Evolutionary conservation across 768 basidiomycete species (phyloP).

Genomic region (Sistotremastrum suecicum): DNA sequence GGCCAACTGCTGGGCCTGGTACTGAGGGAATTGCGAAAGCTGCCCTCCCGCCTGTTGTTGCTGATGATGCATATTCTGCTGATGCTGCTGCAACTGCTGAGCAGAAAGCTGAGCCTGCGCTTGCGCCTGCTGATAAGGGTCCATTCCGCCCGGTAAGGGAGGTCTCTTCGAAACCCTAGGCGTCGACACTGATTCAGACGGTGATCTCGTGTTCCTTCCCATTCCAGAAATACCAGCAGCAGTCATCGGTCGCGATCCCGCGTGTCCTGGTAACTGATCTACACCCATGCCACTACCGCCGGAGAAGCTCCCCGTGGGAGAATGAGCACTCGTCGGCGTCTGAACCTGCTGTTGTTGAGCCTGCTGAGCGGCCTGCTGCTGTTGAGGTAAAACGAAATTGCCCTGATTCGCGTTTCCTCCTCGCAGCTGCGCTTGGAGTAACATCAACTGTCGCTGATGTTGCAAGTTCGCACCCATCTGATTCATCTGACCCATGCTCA

Average conservation of each 20-base stretch:
- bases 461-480: neutral
- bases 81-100: conserved; percentile 24
- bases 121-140: conserved; percentile 21
- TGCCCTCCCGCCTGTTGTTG: conserved; percentile 10
- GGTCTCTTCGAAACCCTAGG: conserved; percentile 25
- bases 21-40: conserved; percentile 27
- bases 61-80: conserved; percentile 16
- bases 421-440: no score
- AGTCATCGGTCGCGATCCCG: conserved; percentile 36
- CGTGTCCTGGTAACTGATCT: conserved; percentile 51
- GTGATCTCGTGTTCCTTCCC: conserved; percentile 50
- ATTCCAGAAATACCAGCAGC: conserved; percentile 1
- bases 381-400: conserved; percentile 11
- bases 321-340: conserved; percentile 26
- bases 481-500: neutral
- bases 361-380: conserved; percentile 15
- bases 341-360: conserved; percentile 31
- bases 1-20: conserved; percentile 43
- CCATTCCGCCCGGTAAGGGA: no score
- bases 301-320: conserved; percentile 25
- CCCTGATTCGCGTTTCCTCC: no score
- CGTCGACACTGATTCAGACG: conserved; percentile 44
- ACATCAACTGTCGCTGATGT: neutral
- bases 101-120: conserved; percentile 22
- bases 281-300: conserved; percentile 32